Evolutionary conservation across 345 rosid species (phyloP).

Genomic region (Arabis alpina): DNA sequence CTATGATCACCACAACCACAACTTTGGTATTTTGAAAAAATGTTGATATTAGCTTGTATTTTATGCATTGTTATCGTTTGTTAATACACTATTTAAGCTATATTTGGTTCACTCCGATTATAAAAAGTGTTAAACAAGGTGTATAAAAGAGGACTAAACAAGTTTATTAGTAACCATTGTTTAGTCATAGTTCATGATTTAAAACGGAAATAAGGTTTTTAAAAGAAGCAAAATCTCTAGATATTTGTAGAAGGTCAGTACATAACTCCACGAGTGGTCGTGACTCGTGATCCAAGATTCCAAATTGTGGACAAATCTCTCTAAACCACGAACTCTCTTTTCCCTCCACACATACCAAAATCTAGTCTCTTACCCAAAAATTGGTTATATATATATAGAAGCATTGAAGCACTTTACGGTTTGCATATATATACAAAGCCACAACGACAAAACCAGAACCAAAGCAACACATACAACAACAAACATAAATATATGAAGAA

Average conservation of each 20-base stretch:
- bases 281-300: background rate
- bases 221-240: constrained; percentile 7
- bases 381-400: constrained; percentile 7
- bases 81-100: constrained; percentile 11
- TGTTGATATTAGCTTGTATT: background rate
- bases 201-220: background rate
- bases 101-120: background rate
- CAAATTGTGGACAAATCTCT: background rate
- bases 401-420: constrained; percentile 4
- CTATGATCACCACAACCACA: constrained; percentile 2
- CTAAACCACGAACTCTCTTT: constrained; percentile 8
- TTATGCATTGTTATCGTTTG: background rate
- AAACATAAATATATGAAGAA: constrained; percentile 28
- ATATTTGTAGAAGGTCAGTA: constrained; percentile 29
- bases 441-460: constrained; percentile 10
- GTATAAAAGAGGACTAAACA: background rate
- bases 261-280: constrained; percentile 17
- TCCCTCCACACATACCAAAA: constrained; percentile 20
- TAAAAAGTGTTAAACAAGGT: background rate
- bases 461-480: background rate
- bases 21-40: background rate
- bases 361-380: background rate
- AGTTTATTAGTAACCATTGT: background rate
- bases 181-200: background rate
- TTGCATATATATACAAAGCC: background rate